These are phyloP conservation scores for Dittrichia graveolens DNA, from an alignment of 129 eudicot species.

Conservation along the genomic window DNA sequence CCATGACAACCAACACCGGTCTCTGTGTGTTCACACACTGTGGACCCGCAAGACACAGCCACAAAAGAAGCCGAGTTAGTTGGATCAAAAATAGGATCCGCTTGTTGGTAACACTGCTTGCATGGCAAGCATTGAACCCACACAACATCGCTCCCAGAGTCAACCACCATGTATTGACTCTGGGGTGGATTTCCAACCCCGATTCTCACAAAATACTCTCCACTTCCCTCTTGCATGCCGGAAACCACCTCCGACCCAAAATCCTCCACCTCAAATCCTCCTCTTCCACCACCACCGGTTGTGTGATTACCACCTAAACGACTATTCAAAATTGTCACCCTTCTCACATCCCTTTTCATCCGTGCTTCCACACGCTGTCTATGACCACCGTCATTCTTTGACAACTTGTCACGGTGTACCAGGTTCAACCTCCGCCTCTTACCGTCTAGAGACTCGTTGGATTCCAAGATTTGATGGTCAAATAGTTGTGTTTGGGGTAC, in stretches of 20 bases:
- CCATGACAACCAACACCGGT: constrained; percentile 65
- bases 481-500: constrained; percentile 33
- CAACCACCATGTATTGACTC: constrained; percentile 87
- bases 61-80: constrained; percentile 60
- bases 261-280: constrained; percentile 53
- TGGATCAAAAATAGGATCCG: constrained; percentile 92
- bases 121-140: constrained; percentile 98
- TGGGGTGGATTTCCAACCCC: constrained; percentile 85
- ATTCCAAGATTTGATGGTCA: constrained; percentile 29
- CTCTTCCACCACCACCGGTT: constrained; percentile 29
- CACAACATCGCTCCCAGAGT: constrained; percentile 84
- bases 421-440: constrained; percentile 52
- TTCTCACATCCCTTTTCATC: constrained; percentile 54
- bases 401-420: constrained; percentile 67
- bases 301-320: constrained; percentile 16
- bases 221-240: constrained; percentile 92
- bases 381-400: constrained; percentile 40
- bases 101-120: constrained; percentile 69
- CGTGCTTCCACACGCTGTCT: constrained; percentile 49
- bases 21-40: constrained; percentile 66
- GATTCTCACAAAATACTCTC: constrained; percentile 84
- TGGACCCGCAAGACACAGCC: constrained; percentile 66
- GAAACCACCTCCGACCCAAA: constrained; percentile 91
- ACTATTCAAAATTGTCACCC: constrained; percentile 54
- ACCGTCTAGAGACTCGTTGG: not conserved